Evolutionary conservation across 805 yeast genomes (phyloP).

Genomic region (Barnettozyma botsteinii): DNA sequence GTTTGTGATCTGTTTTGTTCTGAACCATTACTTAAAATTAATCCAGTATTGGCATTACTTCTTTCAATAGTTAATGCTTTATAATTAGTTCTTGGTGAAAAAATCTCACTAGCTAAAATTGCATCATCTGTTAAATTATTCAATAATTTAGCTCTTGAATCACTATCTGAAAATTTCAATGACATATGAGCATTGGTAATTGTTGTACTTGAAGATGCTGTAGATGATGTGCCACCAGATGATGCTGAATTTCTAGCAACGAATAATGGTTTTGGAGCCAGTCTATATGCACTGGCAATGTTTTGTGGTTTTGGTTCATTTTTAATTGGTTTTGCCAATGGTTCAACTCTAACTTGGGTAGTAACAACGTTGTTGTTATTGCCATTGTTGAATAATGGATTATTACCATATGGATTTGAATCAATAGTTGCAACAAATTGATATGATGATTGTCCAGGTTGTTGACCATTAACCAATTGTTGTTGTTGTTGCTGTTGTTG

Average conservation of each 20-base stretch:
- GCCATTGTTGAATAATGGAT: slow-evolving; percentile 52
- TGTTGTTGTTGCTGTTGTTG: slow-evolving; percentile 16
- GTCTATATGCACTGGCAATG: slow-evolving; percentile 53
- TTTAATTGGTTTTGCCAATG: slow-evolving; percentile 43
- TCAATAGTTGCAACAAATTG: slow-evolving; percentile 29
- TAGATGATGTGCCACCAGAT: background rate
- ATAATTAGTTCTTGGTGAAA: slow-evolving; percentile 54
- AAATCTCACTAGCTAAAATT: slow-evolving; percentile 64
- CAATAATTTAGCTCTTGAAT: slow-evolving; percentile 28
- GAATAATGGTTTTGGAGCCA: slow-evolving; percentile 60
- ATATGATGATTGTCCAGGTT: slow-evolving; percentile 18
- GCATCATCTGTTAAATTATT: slow-evolving; percentile 55
- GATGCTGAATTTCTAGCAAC: slow-evolving; percentile 16
- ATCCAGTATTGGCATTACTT: too few species aligned
- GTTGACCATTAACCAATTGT: slow-evolving; percentile 11
- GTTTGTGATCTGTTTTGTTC: slow-evolving; percentile 1
- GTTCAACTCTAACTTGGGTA: slow-evolving; percentile 33
- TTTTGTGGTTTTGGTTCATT: slow-evolving; percentile 53
- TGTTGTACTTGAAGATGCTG: slow-evolving; percentile 7
- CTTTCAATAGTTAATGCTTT: slow-evolving; percentile 51
- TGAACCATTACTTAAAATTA: background rate
- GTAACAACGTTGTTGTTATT: slow-evolving; percentile 32
- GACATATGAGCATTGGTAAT: slow-evolving; percentile 4
- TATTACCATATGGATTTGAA: slow-evolving; percentile 74
- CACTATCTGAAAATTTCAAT: slow-evolving; percentile 4